Conservation (phyloP, 306 rosid genomes). For the Hippophae gyantsensis region DNA sequence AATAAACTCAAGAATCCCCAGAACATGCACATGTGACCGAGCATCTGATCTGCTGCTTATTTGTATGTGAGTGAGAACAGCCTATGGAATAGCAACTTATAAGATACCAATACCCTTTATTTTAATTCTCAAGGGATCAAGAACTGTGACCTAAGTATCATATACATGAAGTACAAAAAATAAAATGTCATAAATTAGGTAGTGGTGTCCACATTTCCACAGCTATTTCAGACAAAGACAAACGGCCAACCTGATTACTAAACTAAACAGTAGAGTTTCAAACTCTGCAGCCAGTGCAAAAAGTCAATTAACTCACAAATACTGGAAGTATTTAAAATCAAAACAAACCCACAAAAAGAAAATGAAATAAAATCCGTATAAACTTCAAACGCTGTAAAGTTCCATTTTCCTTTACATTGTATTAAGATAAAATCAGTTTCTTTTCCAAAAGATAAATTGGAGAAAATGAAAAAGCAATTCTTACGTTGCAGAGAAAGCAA, state of each 20-base stretch:
- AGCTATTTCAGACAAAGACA: constrained; percentile 33
- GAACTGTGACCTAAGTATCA: constrained; percentile 20
- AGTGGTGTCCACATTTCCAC: constrained; percentile 27
- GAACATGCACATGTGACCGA: too few relatives aligned
- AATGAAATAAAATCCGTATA: constrained; percentile 34
- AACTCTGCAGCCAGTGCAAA: constrained; percentile 15
- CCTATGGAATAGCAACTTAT: constrained; percentile 14
- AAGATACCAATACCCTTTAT: constrained; percentile 34
- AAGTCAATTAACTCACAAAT: constrained; percentile 33
- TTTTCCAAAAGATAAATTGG: not conserved
- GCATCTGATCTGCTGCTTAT: too few relatives aligned
- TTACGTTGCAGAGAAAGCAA: constrained; percentile 19
- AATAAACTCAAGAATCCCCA: not conserved
- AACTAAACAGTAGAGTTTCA: constrained; percentile 28
- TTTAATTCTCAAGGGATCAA: constrained; percentile 24
- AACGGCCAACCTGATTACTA: not conserved
- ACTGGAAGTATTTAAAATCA: constrained; percentile 28
- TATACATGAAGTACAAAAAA: constrained; percentile 21
- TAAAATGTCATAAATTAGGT: constrained; percentile 1
- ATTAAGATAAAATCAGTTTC: not conserved
- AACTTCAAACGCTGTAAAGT: constrained; percentile 33
- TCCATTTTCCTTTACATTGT: constrained; percentile 12
- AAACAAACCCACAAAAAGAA: constrained; percentile 24
- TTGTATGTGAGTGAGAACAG: too few relatives aligned
- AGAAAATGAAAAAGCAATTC: constrained; percentile 5